These are phyloP conservation scores for Prunus mira DNA, from an alignment of 306 rosid species.

Conservation along the genomic window DNA sequence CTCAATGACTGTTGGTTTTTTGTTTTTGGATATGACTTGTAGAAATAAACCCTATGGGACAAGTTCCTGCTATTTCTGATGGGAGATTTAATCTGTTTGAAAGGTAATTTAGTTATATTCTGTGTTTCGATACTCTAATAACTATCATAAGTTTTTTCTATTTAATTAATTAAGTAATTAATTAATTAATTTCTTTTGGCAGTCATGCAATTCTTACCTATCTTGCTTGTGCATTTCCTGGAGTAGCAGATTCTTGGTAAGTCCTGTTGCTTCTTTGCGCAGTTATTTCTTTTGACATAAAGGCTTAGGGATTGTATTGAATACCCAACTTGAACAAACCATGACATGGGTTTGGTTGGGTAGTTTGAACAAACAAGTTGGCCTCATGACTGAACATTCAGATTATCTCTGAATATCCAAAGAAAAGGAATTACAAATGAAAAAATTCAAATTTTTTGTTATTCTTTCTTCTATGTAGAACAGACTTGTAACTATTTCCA, in stretches of 20 bases:
- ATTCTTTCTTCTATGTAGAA: not conserved
- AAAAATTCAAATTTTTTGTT: not conserved
- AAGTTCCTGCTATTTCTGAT: constrained; percentile 80
- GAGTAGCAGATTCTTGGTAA: constrained; percentile 83
- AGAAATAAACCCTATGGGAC: constrained; percentile 75
- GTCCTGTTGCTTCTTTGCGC: constrained; percentile 21
- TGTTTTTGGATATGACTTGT: constrained; percentile 24
- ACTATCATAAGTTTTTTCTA: not conserved
- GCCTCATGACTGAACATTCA: not conserved
- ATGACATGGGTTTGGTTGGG: not conserved
- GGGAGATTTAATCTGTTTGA: constrained; percentile 82
- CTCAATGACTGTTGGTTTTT: not conserved
- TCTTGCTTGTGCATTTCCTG: constrained; percentile 77
- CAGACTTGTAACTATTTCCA: not conserved
- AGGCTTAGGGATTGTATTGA: not conserved
- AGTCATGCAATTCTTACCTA: constrained; percentile 88
- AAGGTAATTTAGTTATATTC: constrained; percentile 40
- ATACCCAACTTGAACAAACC: not conserved
- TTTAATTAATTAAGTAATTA: not conserved
- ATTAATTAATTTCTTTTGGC: constrained; percentile 29
- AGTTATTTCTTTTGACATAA: not conserved
- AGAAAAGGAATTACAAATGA: not conserved
- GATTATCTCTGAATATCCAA: not conserved
- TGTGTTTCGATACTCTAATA: not conserved
- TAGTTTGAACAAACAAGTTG: not conserved